phyloP scores from a whole-genome alignment of 148 eudicot genomes.

The Vaccinium myrtillus region DNA sequence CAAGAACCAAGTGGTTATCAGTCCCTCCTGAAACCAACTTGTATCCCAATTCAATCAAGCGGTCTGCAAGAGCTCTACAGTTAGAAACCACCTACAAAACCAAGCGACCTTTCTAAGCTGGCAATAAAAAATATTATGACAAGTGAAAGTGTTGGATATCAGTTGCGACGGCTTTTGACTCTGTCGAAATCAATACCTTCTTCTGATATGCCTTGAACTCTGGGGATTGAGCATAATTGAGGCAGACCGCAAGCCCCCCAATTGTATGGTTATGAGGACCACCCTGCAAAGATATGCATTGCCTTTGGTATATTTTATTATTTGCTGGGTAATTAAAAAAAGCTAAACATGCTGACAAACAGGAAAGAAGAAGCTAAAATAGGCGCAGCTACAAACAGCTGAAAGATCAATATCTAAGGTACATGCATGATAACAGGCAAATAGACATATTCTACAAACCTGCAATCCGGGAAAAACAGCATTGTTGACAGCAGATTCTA shows the following conservation, averaged over 20 bases:
- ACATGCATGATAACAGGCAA: too few species aligned
- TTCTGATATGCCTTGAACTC: conserved; percentile 77
- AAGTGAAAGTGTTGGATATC: not conserved
- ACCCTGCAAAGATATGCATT: conserved; percentile 48
- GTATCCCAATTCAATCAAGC: conserved; percentile 70
- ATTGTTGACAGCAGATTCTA: conserved; percentile 83
- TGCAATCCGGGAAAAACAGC: conserved; percentile 92
- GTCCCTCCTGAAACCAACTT: conserved; percentile 85
- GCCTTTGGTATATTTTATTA: not conserved
- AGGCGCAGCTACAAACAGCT: not conserved
- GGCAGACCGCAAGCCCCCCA: conserved; percentile 82
- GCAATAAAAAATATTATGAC: not conserved
- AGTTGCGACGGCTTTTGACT: not conserved
- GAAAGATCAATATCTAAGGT: not conserved
- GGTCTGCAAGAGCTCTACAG: conserved; percentile 68
- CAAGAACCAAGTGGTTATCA: conserved; percentile 92
- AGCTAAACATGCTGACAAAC: not conserved
- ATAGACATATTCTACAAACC: conserved; percentile 33
- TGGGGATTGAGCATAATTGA: conserved; percentile 77
- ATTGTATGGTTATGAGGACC: conserved; percentile 98
- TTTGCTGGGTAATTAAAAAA: not conserved
- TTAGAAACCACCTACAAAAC: conserved; percentile 68
- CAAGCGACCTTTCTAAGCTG: conserved; percentile 8
- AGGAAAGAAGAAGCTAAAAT: not conserved
- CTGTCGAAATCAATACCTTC: conserved; percentile 38